Conservation (phyloP, 116 monocot genomes). For the Papilionanthe hybrid region DNA sequence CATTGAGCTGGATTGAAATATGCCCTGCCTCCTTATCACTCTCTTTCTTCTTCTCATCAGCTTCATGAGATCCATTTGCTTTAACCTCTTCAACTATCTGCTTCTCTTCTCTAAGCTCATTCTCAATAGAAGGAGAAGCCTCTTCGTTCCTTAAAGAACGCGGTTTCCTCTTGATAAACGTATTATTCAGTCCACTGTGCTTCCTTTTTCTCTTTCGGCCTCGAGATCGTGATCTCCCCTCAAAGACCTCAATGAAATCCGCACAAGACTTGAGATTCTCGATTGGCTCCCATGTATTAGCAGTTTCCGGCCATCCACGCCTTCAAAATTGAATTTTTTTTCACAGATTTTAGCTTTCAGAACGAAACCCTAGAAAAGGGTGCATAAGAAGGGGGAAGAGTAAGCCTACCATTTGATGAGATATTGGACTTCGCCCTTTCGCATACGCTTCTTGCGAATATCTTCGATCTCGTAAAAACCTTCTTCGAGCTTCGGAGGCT, state of each 20-base stretch:
- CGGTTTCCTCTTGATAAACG: constrained; percentile 33
- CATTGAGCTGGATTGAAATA: constrained; percentile 23
- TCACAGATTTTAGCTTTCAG: not conserved
- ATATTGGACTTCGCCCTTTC: constrained; percentile 80
- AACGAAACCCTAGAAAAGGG: not conserved
- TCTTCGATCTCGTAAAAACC: constrained; percentile 92
- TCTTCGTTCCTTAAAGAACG: not conserved
- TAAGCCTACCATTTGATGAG: constrained; percentile 76
- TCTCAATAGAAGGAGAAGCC: not conserved
- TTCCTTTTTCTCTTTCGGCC: constrained; percentile 43
- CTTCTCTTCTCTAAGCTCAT: not conserved
- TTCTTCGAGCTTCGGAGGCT: constrained; percentile 58
- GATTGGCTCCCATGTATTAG: constrained; percentile 91
- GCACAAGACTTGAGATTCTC: constrained; percentile 63
- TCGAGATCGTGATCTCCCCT: constrained; percentile 43
- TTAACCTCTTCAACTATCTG: not conserved
- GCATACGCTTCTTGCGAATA: constrained; percentile 67
- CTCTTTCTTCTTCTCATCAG: constrained; percentile 9
- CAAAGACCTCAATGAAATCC: constrained; percentile 69
- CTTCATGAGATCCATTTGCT: constrained; percentile 3
- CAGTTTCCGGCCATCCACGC: constrained; percentile 89
- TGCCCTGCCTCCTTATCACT: not conserved
- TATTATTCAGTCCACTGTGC: not conserved
- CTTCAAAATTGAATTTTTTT: constrained; percentile 21
- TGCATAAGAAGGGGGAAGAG: not conserved